Evolutionary conservation across 129 eudicot species (phyloP), one percentile per base, ranked within the genome.

Genomic region (Ambrosia artemisiifolia): DNA sequence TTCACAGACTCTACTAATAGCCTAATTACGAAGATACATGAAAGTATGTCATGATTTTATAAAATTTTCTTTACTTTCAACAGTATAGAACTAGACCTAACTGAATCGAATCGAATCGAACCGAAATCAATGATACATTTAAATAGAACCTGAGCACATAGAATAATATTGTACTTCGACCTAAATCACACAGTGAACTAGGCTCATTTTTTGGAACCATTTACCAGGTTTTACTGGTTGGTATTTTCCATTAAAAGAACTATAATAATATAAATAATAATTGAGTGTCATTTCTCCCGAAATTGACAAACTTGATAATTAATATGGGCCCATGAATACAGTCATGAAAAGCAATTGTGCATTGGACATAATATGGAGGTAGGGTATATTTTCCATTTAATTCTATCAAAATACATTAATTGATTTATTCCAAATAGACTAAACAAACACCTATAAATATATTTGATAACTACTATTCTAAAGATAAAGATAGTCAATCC

Each of bases 371-470:
- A 61, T 33, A 70, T 61, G 70, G 54, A 60, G 65, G 81, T 77
- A 71, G 81, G 81, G 76, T 40, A 47, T 47, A 20, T 35, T 61
- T 69, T 47, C 74, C 57, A 70, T 77, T 69, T 47, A 70, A 77
- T 35, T 9, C 28, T 40, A 59, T 48, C 46, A 77, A 16, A 48
- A 60, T 28, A 49, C 76, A 77, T 70, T 61, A 24, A 76, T 9
- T 70, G 42, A 50, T 77, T 67, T 69, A 69, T 77, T 70, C 76
- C 46, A 70, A 77, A 77, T 70, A 48, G 76, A 77, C 76, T 47
- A 38, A 55, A 57, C 75, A 56, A 43, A 13, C 18, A 75, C 18
- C 47, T 35, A 66, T 68, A 35, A 30, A 44, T 28, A 28, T 46
- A 38, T 17, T 19, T 32, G 36, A 61, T 20, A 67, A 67, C 34